Conservation (phyloP, 2,329 filamentous ascomycete genomes). For the Aspergillus amoenus region DNA sequence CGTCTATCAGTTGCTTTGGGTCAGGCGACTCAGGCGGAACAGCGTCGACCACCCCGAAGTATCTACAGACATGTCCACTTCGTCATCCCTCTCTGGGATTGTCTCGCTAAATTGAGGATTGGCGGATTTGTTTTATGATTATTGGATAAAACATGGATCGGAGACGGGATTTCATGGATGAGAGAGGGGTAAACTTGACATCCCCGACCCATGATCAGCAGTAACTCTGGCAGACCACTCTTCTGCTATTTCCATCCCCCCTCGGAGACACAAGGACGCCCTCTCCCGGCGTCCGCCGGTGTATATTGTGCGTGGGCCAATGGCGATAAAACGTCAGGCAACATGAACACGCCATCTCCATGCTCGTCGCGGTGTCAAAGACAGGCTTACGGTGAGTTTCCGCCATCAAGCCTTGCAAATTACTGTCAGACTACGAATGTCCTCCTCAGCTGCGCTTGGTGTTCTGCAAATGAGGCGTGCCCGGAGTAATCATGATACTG, state of each 20-base stretch:
- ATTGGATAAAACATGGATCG: not conserved
- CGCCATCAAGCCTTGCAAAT: not conserved
- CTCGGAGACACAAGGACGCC: slow-evolving; percentile 12
- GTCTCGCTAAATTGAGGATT: not conserved
- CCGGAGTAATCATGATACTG: not conserved
- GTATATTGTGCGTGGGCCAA: slow-evolving; percentile 9
- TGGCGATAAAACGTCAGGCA: slow-evolving; percentile 9
- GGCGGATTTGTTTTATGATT: not conserved
- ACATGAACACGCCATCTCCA: not conserved
- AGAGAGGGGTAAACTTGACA: slow-evolving; percentile 10
- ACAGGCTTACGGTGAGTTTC: not conserved
- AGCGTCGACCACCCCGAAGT: not conserved
- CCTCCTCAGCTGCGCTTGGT: not conserved
- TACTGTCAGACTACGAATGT: not conserved
- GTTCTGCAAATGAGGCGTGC: not conserved
- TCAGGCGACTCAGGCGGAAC: slow-evolving; percentile 1
- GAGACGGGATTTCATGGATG: not conserved
- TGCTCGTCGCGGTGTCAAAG: not conserved
- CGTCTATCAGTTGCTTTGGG: slow-evolving; percentile 1
- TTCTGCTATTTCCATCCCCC: not conserved
- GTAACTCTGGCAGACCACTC: not conserved
- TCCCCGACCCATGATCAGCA: slow-evolving; percentile 4
- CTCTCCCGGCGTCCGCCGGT: slow-evolving; percentile 5
- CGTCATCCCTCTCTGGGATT: not conserved
- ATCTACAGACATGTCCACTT: not conserved